Percentiles rank a stretch among this genome's conserved stretches.
Evolutionary conservation across 2,329 filamentous ascomycete genomes (phyloP).

Genomic region (Aspergillus sp.): DNA sequence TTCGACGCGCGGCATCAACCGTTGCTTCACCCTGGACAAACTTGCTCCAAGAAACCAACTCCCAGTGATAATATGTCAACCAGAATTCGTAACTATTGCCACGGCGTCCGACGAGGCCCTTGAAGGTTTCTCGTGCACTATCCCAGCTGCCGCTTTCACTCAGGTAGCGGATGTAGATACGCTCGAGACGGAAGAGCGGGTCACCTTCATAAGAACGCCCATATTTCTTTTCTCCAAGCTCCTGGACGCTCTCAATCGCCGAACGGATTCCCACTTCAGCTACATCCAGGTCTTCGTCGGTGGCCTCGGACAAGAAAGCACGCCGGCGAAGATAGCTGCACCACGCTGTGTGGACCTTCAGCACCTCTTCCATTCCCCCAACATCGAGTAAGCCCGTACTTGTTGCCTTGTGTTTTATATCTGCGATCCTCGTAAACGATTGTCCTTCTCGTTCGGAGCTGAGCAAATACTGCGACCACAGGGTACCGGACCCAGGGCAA

Average conservation of each 20-base stretch:
- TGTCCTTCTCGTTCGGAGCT: constrained; percentile 76
- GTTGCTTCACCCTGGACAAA: constrained; percentile 55
- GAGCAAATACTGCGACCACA: constrained; percentile 89
- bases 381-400: constrained; percentile 81
- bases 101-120: constrained; percentile 66
- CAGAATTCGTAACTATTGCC: constrained; percentile 88
- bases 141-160: constrained; percentile 78
- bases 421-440: constrained; percentile 77
- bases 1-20: constrained; percentile 54
- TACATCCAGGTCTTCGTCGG: constrained; percentile 81
- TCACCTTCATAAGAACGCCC: constrained; percentile 80
- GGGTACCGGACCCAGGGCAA: constrained; percentile 85
- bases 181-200: constrained; percentile 81
- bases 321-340: constrained; percentile 88
- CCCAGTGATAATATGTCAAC: constrained; percentile 89
- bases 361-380: constrained; percentile 80
- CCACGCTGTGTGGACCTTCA: constrained; percentile 92
- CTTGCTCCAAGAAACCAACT: constrained; percentile 71
- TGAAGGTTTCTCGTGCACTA: constrained; percentile 76
- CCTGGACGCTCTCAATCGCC: constrained; percentile 80
- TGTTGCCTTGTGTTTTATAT: constrained; percentile 89
- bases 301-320: constrained; percentile 71
- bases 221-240: constrained; percentile 74
- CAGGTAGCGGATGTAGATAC: constrained; percentile 88
- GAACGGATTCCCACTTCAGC: constrained; percentile 86